phyloP scores from a whole-genome alignment of 352 stramenopile species.

The Phytophthora capsici region DNA sequence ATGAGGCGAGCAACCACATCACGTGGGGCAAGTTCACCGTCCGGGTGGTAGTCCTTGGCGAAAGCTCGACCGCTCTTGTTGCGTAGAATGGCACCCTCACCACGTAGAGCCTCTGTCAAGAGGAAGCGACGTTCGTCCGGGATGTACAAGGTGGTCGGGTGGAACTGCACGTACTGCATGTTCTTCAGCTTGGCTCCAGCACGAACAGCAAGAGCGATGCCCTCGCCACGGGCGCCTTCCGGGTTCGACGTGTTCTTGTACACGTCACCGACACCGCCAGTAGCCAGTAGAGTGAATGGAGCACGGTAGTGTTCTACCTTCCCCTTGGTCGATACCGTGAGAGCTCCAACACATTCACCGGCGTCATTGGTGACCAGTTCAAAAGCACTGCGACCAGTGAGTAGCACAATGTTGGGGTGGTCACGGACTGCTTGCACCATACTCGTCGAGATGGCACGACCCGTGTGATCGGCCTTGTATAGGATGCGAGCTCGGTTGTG shows the following conservation, averaged over 20 bases:
- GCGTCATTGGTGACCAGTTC: slow-evolving; percentile 75
- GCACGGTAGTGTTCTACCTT: slow-evolving; percentile 74
- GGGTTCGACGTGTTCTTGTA: slow-evolving; percentile 97
- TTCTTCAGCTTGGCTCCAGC: slow-evolving; percentile 82
- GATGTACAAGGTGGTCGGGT: slow-evolving; percentile 95
- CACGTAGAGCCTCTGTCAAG: slow-evolving; percentile 92
- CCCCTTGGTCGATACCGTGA: slow-evolving; percentile 66
- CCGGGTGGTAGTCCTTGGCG: slow-evolving; percentile 92
- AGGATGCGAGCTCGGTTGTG: slow-evolving; percentile 94
- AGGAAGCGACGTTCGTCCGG: slow-evolving; percentile 91
- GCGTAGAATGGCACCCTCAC: slow-evolving; percentile 92
- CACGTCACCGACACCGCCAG: slow-evolving; percentile 92
- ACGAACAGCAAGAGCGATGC: slow-evolving; percentile 80
- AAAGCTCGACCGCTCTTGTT: slow-evolving; percentile 83
- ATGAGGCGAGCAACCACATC: slow-evolving; percentile 95
- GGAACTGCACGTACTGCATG: slow-evolving; percentile 98
- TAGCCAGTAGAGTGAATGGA: slow-evolving; percentile 91
- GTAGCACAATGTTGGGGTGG: slow-evolving; percentile 85
- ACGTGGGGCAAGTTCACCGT: slow-evolving; percentile 92
- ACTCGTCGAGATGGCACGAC: slow-evolving; percentile 91
- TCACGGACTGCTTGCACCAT: slow-evolving; percentile 86
- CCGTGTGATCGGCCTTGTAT: slow-evolving; percentile 94
- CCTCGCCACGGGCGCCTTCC: slow-evolving; percentile 72
- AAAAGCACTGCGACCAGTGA: slow-evolving; percentile 79
- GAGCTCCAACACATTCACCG: slow-evolving; percentile 71